Evolutionary conservation across 331 rosid species (phyloP).

Genomic region (Telfairia occidentalis): DNA sequence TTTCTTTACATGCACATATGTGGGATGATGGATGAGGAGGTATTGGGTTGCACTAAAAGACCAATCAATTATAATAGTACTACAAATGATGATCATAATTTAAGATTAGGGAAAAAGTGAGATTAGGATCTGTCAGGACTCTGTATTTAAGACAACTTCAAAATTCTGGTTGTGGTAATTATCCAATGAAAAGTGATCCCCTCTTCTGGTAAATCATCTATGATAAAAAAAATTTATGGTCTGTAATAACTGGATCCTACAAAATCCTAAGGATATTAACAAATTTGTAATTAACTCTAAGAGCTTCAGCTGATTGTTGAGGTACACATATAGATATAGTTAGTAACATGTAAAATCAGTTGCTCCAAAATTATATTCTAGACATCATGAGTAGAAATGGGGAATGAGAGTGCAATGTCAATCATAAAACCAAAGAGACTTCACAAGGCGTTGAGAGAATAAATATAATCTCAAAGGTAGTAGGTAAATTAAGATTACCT

Average conservation of each 20-base stretch:
- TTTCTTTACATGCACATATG: not conserved
- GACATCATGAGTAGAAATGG: not conserved
- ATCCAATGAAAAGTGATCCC: not conserved
- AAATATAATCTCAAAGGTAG: not conserved
- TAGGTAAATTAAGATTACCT: slow-evolving; percentile 39
- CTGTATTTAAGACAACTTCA: not conserved
- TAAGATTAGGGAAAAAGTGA: not conserved
- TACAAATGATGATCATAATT: not conserved
- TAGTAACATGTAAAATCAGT: not conserved
- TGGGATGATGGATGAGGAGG: not conserved
- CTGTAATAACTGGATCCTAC: not conserved
- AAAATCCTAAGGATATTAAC: not conserved
- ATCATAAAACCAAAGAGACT: not conserved
- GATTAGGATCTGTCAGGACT: not conserved
- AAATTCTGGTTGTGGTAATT: not conserved
- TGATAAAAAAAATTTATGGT: not conserved
- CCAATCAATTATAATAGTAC: not conserved
- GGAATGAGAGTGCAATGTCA: not conserved
- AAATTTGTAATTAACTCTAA: not conserved
- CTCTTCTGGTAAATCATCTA: not conserved
- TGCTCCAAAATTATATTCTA: not conserved
- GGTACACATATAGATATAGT: not conserved
- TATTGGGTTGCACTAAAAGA: not conserved
- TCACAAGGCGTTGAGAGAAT: not conserved
- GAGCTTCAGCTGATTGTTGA: not conserved